These are phyloP conservation scores for Colletotrichum caudatum DNA, from an alignment of 2,329 filamentous ascomycete species.

Conservation along the genomic window DNA sequence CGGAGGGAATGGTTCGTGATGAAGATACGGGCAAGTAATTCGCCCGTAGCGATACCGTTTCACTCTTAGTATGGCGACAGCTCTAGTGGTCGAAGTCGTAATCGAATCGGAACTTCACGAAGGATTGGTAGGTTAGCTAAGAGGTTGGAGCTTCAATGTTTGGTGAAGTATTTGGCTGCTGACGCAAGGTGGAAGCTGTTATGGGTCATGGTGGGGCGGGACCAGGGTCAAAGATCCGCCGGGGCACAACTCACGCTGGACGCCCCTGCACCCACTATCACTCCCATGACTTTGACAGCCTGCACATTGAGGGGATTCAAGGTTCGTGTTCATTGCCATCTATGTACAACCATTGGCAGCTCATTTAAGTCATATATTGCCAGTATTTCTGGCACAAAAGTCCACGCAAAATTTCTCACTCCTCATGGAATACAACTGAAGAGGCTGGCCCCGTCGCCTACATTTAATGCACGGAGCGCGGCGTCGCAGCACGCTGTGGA, in stretches of 20 bases:
- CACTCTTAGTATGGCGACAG: neutral
- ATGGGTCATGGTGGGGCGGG: conserved; percentile 27
- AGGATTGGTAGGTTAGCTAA: conserved; percentile 32
- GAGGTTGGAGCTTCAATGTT: conserved; percentile 7
- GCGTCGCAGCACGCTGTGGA: conserved; percentile 38
- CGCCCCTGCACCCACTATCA: neutral
- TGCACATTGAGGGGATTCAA: conserved; percentile 1
- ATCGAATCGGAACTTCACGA: neutral
- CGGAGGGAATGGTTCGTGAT: neutral
- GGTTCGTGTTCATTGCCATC: conserved; percentile 26
- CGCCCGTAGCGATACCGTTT: neutral
- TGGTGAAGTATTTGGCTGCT: conserved; percentile 3
- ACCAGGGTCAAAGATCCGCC: conserved; percentile 39
- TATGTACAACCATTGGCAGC: conserved; percentile 25
- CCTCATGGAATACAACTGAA: conserved; percentile 5
- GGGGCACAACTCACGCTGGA: neutral
- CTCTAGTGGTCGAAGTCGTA: neutral
- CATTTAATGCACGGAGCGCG: conserved; percentile 33
- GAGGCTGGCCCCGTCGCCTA: neutral
- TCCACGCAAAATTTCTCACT: neutral
- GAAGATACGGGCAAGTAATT: neutral
- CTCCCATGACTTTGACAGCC: conserved; percentile 1
- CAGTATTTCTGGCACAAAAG: conserved; percentile 17
- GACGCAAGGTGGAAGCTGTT: conserved; percentile 34
- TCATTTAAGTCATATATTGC: conserved; percentile 10